Base-by-base conservation (phyloP, 495 filamentous ascomycete genomes). In the Neurospora sp. region DNA sequence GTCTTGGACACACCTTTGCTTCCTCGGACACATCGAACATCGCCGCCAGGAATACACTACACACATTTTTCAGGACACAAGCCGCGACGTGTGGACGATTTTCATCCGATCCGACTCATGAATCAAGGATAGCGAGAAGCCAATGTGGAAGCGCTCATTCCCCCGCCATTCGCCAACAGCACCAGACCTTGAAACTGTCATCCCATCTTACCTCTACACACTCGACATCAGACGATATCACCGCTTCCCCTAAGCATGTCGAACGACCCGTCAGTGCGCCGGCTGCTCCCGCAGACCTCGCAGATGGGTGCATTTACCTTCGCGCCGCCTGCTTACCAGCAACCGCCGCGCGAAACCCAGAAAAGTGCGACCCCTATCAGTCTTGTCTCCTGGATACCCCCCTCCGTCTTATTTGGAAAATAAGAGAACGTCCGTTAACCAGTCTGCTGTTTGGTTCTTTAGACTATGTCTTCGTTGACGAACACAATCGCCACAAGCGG, bases 381-480 rank as follows among this genome's bases (percentile, higher is more conserved):
- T 70, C 72, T 76, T 61, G 42, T 69, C 69, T 59, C 10, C 45
- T 18, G 37, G n/a, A 22, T 9, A 27, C 31, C 22, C 42, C 40
- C 20, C 40, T 16, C 69, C 10, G 20, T 27, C 69, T 37, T 16
- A 65, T 18, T 16, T 18, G 53, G 27, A 65, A 65, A 44, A 44
- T 59, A 16, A 40, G 27, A 70, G 27, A 44, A 70, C 37, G 16
- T 31, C 20, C 40, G 18, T 44, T 31, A 31, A 44, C 27, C 18
- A 40, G 37, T 45, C 7, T 35, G 27, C 31, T 37, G 3, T 77
- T 78, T 81, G 73, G 14, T 73, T 44, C 71, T 74, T 37, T 75
- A 98, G 94, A 97, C 79, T 99, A 97, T 92, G 96, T 99, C 68
- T 99, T 99, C 78, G 96, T 99, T 70, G 96, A 99, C 81, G 96